Conservation (phyloP, 2,329 filamentous ascomycete species). For the Orbilia blumenaviensis region DNA sequence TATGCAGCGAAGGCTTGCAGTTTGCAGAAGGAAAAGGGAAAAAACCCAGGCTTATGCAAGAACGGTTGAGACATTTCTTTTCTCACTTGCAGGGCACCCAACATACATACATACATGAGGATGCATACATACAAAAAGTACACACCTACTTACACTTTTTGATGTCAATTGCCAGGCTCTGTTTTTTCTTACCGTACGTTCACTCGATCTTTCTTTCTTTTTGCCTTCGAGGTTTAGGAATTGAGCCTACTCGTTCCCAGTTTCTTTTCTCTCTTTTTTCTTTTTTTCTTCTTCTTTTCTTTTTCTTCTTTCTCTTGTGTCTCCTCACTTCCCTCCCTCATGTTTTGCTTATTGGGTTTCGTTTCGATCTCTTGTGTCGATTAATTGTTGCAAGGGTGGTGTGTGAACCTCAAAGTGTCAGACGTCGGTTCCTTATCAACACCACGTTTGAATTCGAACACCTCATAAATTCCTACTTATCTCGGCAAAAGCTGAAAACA, state of each 20-base stretch:
- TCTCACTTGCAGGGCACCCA: conserved; percentile 32
- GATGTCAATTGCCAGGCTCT: neutral
- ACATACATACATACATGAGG: conserved; percentile 9
- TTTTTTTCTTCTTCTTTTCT: neutral
- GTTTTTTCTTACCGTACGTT: neutral
- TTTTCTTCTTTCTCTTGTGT: neutral
- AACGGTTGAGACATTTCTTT: conserved; percentile 51
- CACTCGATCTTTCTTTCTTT: neutral
- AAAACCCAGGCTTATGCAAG: conserved; percentile 46
- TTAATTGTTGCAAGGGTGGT: neutral
- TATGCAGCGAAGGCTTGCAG: conserved; percentile 36
- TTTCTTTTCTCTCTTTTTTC: neutral
- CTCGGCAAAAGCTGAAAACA: too few relatives aligned
- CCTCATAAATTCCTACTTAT: conserved; percentile 10
- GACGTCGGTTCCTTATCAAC: conserved; percentile 34
- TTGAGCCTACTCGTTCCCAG: conserved; percentile 45
- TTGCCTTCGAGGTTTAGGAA: conserved; percentile 39
- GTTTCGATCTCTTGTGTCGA: conserved; percentile 29
- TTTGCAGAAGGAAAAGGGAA: conserved; percentile 23
- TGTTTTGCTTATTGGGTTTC: conserved; percentile 21
- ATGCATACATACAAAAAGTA: neutral
- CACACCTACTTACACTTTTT: neutral
- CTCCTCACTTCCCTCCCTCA: conserved; percentile 9
- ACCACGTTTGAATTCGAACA: neutral
- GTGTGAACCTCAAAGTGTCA: neutral